Conservation (phyloP, 305 asterid genomes). For the Fraxinus ornus region DNA sequence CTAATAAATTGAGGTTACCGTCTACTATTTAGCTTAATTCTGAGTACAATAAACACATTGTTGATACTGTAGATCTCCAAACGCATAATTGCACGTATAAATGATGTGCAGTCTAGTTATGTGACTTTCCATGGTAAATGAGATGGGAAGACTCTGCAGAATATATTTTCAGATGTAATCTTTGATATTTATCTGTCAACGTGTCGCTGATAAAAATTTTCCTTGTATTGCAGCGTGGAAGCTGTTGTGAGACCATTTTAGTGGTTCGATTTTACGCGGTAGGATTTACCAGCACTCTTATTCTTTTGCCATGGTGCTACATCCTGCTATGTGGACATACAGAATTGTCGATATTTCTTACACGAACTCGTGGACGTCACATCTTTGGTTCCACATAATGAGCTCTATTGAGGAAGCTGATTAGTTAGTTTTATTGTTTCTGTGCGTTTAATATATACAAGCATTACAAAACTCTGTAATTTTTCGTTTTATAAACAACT, state of each 20-base stretch:
- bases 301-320: constrained; percentile 26
- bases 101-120: neutral
- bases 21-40: neutral
- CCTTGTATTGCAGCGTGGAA: constrained; percentile 59
- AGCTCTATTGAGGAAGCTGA: neutral
- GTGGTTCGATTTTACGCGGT: neutral
- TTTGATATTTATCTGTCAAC: neutral
- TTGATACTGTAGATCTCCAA: neutral
- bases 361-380: constrained; percentile 17
- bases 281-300: constrained; percentile 26
- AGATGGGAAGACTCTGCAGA: neutral
- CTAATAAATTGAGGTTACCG: neutral
- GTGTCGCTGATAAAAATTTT: neutral
- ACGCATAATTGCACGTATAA: neutral
- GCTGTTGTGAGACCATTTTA: constrained; percentile 37
- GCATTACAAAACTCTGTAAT: neutral
- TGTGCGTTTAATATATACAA: neutral
- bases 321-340: constrained; percentile 20
- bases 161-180: neutral
- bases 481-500: neutral
- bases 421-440: neutral
- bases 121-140: neutral
- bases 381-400: constrained; percentile 10
- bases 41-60: neutral
- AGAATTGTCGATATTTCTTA: constrained; percentile 28